Evolutionary conservation across 768 basidiomycete genomes (phyloP).

Genomic region (Tulasnella sp.): DNA sequence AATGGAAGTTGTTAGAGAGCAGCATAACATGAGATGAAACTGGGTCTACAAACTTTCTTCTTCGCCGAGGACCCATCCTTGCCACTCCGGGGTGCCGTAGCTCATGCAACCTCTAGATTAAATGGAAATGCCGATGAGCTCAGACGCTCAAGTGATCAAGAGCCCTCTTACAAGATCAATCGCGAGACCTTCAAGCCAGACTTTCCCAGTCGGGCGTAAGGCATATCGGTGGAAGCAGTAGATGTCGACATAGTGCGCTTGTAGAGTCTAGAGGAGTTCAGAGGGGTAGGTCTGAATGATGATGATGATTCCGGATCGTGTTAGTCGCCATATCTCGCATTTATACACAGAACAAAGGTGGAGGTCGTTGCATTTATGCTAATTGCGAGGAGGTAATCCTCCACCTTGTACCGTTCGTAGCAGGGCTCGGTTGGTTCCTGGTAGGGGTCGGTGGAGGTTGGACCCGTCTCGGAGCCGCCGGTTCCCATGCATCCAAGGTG

Average conservation of each 20-base stretch:
- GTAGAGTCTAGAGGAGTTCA: background rate
- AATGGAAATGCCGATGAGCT: background rate
- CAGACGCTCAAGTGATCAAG: no score
- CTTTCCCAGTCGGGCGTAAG: slow-evolving; percentile 14
- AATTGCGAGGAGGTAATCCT: background rate
- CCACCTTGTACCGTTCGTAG: background rate
- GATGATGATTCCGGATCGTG: background rate
- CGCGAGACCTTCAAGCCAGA: slow-evolving; percentile 12
- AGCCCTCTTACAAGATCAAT: background rate
- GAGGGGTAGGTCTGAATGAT: background rate
- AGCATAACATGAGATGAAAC: background rate
- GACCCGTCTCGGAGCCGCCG: no score
- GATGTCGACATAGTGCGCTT: background rate
- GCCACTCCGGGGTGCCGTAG: slow-evolving; percentile 44
- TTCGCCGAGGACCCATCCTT: slow-evolving; percentile 40
- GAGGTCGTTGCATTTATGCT: background rate
- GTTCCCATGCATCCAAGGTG: no score
- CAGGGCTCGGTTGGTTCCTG: no score
- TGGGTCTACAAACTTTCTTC: slow-evolving; percentile 43
- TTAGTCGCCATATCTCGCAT: background rate
- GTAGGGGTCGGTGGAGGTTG: no score
- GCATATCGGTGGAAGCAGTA: background rate
- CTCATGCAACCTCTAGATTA: slow-evolving; percentile 46
- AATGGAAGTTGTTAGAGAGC: background rate
- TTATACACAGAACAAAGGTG: background rate